Conservation (phyloP, 495 filamentous ascomycete species). For the Penicillium paradoxum region DNA sequence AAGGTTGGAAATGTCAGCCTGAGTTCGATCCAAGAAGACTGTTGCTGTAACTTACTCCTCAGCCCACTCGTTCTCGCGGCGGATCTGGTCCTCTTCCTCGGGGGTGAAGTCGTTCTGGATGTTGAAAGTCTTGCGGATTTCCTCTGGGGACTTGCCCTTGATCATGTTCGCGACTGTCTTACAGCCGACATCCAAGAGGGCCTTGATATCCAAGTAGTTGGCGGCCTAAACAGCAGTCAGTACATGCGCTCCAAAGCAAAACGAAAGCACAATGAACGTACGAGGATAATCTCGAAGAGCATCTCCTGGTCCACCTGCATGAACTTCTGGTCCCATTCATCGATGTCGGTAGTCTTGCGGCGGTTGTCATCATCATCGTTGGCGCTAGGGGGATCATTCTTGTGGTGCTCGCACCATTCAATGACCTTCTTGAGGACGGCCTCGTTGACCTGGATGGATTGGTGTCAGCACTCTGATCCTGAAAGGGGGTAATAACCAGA, state of each 20-base stretch:
- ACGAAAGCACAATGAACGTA: slow-evolving; percentile 44
- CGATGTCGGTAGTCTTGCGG: slow-evolving; percentile 97
- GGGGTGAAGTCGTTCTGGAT: slow-evolving; percentile 72
- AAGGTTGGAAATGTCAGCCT: background rate
- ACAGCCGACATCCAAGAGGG: slow-evolving; percentile 62
- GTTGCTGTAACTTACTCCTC: slow-evolving; percentile 49
- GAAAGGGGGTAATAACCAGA: background rate
- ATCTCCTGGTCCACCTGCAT: slow-evolving; percentile 99
- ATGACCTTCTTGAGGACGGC: slow-evolving; percentile 90
- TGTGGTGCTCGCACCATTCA: slow-evolving; percentile 96
- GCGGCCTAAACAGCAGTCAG: slow-evolving; percentile 43
- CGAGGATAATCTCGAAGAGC: slow-evolving; percentile 98
- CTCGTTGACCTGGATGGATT: slow-evolving; percentile 70
- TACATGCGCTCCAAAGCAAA: background rate
- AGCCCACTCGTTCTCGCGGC: slow-evolving; percentile 69
- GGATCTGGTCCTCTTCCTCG: slow-evolving; percentile 70
- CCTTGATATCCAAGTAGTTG: slow-evolving; percentile 71
- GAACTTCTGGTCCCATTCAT: slow-evolving; percentile 99
- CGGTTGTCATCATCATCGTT: slow-evolving; percentile 91
- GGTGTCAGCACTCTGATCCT: background rate
- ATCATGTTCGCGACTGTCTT: slow-evolving; percentile 71
- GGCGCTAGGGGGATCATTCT: slow-evolving; percentile 69
- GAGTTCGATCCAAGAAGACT: background rate
- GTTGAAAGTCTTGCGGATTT: slow-evolving; percentile 74
- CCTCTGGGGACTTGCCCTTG: slow-evolving; percentile 67